Conservation (phyloP, 495 filamentous ascomycete genomes). For the Parathielavia hyrcaniae region DNA sequence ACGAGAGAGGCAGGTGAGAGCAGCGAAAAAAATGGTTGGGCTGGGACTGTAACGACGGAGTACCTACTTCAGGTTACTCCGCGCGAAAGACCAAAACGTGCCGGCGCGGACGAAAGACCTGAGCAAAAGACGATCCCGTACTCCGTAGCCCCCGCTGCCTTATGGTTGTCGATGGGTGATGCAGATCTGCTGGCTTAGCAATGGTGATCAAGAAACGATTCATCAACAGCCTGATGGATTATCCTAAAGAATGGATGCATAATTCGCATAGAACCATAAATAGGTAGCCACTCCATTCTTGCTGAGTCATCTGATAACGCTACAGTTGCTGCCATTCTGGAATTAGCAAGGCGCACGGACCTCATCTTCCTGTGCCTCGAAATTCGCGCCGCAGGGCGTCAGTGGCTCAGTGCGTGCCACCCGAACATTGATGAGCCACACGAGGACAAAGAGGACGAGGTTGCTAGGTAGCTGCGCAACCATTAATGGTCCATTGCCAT, state of each 20-base stretch:
- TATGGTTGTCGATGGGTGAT: background rate
- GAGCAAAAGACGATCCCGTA: too few relatives aligned
- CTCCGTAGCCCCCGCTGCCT: too few relatives aligned
- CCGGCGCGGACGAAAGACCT: too few relatives aligned
- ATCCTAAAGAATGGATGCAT: background rate
- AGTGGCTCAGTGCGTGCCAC: conserved; percentile 10
- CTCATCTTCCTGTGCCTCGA: conserved; percentile 1
- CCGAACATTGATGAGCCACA: background rate
- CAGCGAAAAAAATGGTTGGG: too few relatives aligned
- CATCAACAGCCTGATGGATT: too few relatives aligned
- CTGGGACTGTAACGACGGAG: too few relatives aligned
- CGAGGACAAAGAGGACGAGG: conserved; percentile 7
- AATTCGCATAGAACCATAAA: background rate
- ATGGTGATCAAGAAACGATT: background rate
- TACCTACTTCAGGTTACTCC: too few relatives aligned
- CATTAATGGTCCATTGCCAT: conserved; percentile 18
- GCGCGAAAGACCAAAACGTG: too few relatives aligned
- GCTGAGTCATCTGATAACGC: background rate
- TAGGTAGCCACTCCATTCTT: too few relatives aligned
- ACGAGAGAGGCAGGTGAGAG: too few relatives aligned
- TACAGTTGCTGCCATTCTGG: background rate
- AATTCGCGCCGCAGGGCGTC: conserved; percentile 16
- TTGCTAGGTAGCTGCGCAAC: conserved; percentile 9
- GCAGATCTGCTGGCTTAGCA: conserved; percentile 4
- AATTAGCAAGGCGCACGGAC: conserved; percentile 1